Conservation (phyloP, 2,329 filamentous ascomycete genomes). For the Paramyrothecium sp. region DNA sequence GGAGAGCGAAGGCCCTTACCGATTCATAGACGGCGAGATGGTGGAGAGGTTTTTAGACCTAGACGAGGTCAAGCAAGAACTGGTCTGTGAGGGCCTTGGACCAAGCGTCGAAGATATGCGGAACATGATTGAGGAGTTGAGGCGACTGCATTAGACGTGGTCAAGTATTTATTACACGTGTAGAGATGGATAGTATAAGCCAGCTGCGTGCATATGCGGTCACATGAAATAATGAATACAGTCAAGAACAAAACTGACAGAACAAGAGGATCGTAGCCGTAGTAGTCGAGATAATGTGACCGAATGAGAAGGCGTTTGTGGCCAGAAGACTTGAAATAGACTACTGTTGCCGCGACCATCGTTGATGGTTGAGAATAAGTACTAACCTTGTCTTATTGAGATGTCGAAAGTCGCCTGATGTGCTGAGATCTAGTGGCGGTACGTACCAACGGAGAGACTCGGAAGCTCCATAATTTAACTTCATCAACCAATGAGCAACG, state of each 20-base stretch:
- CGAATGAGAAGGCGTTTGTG: too few species aligned
- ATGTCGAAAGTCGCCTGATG: too few species aligned
- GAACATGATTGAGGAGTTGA: slow-evolving; percentile 60
- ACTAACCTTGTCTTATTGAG: too few species aligned
- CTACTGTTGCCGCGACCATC: too few species aligned
- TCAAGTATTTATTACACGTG: background rate
- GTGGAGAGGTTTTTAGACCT: slow-evolving; percentile 81
- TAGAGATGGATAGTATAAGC: background rate
- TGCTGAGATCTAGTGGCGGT: background rate
- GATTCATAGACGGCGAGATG: slow-evolving; percentile 91
- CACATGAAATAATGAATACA: background rate
- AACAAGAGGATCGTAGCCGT: background rate
- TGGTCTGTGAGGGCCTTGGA: slow-evolving; percentile 53
- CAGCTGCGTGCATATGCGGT: background rate
- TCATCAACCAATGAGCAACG: slow-evolving; percentile 39
- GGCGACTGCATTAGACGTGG: slow-evolving; percentile 53
- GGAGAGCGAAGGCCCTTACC: slow-evolving; percentile 73
- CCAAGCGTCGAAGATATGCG: slow-evolving; percentile 63
- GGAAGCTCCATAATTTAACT: background rate
- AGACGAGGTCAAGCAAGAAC: slow-evolving; percentile 54
- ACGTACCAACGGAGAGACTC: slow-evolving; percentile 21
- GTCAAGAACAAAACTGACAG: background rate
- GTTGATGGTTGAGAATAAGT: too few species aligned
- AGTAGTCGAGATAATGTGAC: too few species aligned
- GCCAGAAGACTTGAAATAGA: too few species aligned